phyloP scores from a whole-genome alignment of 371 early-diverging fungal species.

The Nematocida ausubeli region DNA sequence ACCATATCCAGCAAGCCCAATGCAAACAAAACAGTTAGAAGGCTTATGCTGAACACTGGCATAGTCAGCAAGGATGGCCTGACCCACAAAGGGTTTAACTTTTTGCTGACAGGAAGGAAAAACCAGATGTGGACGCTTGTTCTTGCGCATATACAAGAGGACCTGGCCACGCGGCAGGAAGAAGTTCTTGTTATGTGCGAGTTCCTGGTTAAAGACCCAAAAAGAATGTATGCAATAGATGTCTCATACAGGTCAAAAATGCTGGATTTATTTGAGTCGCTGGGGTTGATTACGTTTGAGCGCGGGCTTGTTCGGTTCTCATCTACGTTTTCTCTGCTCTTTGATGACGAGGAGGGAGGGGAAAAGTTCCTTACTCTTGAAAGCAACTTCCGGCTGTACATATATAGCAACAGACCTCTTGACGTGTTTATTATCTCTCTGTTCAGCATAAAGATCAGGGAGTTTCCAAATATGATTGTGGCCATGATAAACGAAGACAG shows the following conservation, averaged over 20 bases:
- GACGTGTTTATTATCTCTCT: slow-evolving; percentile 88
- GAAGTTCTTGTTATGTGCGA: slow-evolving; percentile 33
- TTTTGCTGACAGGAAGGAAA: slow-evolving; percentile 64
- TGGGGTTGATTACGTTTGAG: slow-evolving; percentile 9
- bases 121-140: slow-evolving; percentile 67
- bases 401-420: slow-evolving; percentile 88
- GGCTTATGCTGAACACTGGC: slow-evolving; percentile 51
- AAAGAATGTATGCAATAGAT: slow-evolving; percentile 37
- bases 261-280: slow-evolving; percentile 35
- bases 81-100: slow-evolving; percentile 68
- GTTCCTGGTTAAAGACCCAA: slow-evolving; percentile 47
- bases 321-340: slow-evolving; percentile 25
- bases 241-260: slow-evolving; percentile 20
- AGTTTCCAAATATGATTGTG: slow-evolving; percentile 87
- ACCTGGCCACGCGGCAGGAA: not conserved
- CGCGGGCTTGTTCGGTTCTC: slow-evolving; percentile 9
- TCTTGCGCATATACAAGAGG: slow-evolving; percentile 45
- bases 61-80: slow-evolving; percentile 59
- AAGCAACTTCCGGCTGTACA: slow-evolving; percentile 84
- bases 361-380: slow-evolving; percentile 69
- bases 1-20: slow-evolving; percentile 34
- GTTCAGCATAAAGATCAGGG: slow-evolving; percentile 76
- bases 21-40: not conserved
- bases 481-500: slow-evolving; percentile 84
- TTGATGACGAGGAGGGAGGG: slow-evolving; percentile 11